These are phyloP conservation scores for Lepraria neglecta DNA, from an alignment of 495 filamentous ascomycete genomes.

Conservation along the genomic window DNA sequence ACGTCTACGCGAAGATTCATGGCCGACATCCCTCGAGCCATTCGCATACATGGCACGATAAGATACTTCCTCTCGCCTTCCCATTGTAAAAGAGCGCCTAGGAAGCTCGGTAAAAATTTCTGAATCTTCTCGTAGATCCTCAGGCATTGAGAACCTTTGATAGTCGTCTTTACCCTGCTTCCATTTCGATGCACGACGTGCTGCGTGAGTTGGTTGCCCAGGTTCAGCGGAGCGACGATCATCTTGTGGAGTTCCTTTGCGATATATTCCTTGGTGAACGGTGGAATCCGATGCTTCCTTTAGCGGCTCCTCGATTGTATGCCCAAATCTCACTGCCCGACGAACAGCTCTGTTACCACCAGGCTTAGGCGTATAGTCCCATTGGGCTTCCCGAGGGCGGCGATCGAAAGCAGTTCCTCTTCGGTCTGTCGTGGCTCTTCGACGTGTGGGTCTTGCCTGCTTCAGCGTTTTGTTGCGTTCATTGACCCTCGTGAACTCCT, in stretches of 20 bases:
- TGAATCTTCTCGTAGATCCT: not conserved
- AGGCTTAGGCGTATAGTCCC: conserved; percentile 7
- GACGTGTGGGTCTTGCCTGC: conserved; percentile 1
- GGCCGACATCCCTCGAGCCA: not conserved
- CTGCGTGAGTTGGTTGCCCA: not conserved
- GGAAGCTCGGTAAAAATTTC: not conserved
- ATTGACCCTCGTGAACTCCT: not conserved
- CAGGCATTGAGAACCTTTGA: not conserved
- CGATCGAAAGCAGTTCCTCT: not conserved
- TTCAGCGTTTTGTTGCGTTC: not conserved
- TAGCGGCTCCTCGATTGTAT: not conserved
- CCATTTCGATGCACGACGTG: not conserved
- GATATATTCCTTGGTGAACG: conserved; percentile 9
- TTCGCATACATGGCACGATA: not conserved
- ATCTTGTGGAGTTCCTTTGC: not conserved
- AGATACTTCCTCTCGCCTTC: not conserved
- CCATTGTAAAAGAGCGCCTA: conserved; percentile 5
- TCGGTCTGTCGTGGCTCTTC: not conserved
- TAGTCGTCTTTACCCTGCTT: not conserved
- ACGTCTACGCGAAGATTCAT: not conserved
- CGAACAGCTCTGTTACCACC: conserved; percentile 12
- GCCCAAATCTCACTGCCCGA: conserved; percentile 11
- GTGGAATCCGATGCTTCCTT: not conserved
- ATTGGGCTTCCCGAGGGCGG: not conserved
- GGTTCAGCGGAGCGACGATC: not conserved